Conservation (phyloP, 495 filamentous ascomycete genomes). For the Xylaria scruposa region DNA sequence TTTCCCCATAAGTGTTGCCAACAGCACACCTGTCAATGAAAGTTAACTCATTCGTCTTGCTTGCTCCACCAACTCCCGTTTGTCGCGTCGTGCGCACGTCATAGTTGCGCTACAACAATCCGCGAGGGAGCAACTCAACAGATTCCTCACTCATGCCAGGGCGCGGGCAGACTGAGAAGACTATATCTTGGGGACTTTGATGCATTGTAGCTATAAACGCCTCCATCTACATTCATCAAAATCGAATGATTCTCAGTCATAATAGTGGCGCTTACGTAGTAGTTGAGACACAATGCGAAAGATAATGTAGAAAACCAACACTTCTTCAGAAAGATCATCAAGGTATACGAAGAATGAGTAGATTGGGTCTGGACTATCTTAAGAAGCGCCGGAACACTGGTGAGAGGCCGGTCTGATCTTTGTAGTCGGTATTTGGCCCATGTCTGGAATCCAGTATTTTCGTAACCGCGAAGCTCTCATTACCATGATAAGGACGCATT, state of each 20-base stretch:
- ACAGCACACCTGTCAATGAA: too few relatives aligned
- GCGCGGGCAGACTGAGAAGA: not conserved
- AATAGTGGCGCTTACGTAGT: not conserved
- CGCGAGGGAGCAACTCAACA: too few relatives aligned
- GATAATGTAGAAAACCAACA: not conserved
- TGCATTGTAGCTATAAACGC: not conserved
- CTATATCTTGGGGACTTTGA: not conserved
- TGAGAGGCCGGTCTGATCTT: constrained; percentile 16
- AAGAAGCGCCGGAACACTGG: constrained; percentile 11
- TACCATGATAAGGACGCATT: constrained; percentile 20
- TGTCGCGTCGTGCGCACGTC: not conserved
- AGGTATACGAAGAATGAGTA: constrained; percentile 16
- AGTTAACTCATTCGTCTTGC: not conserved
- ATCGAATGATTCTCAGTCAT: not conserved
- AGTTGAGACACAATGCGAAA: not conserved
- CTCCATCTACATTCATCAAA: not conserved
- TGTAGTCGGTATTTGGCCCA: constrained; percentile 15
- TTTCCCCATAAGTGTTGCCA: not conserved
- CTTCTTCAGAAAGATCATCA: not conserved
- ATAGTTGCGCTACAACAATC: not conserved
- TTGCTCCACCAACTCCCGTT: not conserved
- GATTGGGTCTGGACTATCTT: constrained; percentile 7
- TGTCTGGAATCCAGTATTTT: constrained; percentile 21
- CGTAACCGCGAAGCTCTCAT: constrained; percentile 22
- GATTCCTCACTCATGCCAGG: not conserved